phyloP scores from a whole-genome alignment of 2,329 filamentous ascomycete genomes.

The Trichoderma simmonsii region DNA sequence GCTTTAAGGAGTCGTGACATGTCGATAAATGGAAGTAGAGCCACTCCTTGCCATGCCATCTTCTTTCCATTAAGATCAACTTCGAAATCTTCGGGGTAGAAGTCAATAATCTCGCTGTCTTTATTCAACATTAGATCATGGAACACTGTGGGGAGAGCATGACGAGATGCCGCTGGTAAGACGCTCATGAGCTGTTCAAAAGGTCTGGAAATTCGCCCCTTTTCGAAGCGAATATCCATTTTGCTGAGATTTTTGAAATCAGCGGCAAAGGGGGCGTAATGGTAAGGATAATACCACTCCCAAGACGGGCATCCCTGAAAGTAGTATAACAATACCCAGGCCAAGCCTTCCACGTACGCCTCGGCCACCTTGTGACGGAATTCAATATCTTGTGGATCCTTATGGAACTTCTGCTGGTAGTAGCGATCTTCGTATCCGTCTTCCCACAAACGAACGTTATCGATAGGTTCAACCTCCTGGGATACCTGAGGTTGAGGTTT shows the following conservation, averaged over 20 bases:
- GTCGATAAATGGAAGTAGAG: constrained; percentile 92
- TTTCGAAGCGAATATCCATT: constrained; percentile 76
- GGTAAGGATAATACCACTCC: constrained; percentile 99
- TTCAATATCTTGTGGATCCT: constrained; percentile 72
- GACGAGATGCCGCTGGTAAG: constrained; percentile 85
- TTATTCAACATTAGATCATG: constrained; percentile 85
- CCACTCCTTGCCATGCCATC: constrained; percentile 96
- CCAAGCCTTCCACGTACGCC: constrained; percentile 90
- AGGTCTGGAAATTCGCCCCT: constrained; percentile 80
- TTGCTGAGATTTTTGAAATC: constrained; percentile 84
- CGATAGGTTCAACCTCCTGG: constrained; percentile 63
- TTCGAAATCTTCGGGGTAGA: constrained; percentile 92
- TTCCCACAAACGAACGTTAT: constrained; percentile 90
- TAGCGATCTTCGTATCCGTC: constrained; percentile 93
- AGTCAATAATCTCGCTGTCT: constrained; percentile 91
- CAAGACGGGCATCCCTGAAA: constrained; percentile 97
- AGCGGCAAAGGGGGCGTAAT: constrained; percentile 95
- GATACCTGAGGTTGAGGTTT: constrained; percentile 44
- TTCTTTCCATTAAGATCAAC: constrained; percentile 97
- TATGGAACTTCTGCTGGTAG: constrained; percentile 94
- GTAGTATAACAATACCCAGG: constrained; percentile 95
- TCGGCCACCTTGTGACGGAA: constrained; percentile 87
- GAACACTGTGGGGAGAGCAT: constrained; percentile 84
- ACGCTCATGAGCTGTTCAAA: constrained; percentile 99
- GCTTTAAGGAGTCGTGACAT: constrained; percentile 80